Evolutionary conservation across 2,329 filamentous ascomycete genomes (phyloP), one percentile per base, ranked within the genome.

Genomic region (Pyrenochaeta sp.): DNA sequence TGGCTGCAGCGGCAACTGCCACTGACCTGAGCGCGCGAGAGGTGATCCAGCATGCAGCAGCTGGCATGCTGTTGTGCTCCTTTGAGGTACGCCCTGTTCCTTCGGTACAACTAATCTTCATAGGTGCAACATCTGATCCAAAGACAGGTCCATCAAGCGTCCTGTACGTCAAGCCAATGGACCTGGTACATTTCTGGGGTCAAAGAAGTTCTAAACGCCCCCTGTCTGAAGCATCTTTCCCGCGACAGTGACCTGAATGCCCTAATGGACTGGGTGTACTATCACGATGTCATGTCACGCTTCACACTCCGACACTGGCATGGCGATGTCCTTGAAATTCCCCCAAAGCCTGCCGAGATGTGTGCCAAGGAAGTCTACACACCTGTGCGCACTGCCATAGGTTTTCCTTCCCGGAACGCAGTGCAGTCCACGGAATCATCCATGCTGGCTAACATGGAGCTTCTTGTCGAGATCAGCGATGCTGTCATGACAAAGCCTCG

Each of bases 221-320:
- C 41, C 7, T 23, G 32, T 30, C 18, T 52, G 18, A 31, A 54
- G 29, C 27, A 11, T n/a, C 35, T 33, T 32, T 18, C 44, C 9
- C 31, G 35, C 18, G 49, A 55, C 30, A 21, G 23, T 35, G 59
- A 63, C n/a, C 21, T 42, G 10, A 37, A 10, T 32, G 32, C 51
- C 33, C 36, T 66, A n/a, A 23, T 61, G 17, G 42, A 60, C 30
- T 66, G 63, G 63, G 50, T 66, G 27, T 56, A 55, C 49, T 62
- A 64, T 49, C 61, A 63, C 41, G 58, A 64, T 37, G 54, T 63
- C 3, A 30, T 66, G 27, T 33, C 54, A 7, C 54, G 45, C 10
- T 64, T 66, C 40, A 54, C 45, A 11, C 20, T 57, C 27, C 46
- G 46, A 12, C 54, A 63, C 51, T 57, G 58, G 61, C 20, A 35